Evolutionary conservation across 2,329 filamentous ascomycete genomes (phyloP), one percentile per base, ranked within the genome.

Genomic region (Arachnopeziza araneosa): DNA sequence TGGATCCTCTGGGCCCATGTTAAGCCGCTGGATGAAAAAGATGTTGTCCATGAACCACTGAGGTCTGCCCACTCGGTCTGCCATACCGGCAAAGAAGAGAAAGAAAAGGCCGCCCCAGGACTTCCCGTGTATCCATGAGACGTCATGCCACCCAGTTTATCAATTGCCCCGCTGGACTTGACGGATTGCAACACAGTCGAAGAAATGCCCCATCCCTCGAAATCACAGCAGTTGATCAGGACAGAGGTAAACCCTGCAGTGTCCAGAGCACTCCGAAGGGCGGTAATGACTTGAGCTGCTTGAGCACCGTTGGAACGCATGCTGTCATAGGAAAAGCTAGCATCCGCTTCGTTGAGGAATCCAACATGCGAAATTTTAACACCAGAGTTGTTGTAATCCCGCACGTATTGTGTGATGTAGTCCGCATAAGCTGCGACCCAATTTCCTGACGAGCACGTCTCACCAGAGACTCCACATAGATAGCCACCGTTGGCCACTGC

Each of bases 1-100:
- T 79, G 78, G 54, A 84, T 76, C 63, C 80, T 80, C 65, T 79
- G 78, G 1, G 82, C 82, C 82, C 80, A 84, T 2, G 81, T 83
- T 64, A 80, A 73, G 12, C 82, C 82, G 26, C 26, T 30, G 9
- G 78, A 52, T 80, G 79, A 60, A 67, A 73, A 1, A 63, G 57
- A 68, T 80, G 82, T 77, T 2, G 71, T 74, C 71, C 75, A 79
- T 1, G 63, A 69, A 8, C 75, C 75, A 56, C 78, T 76, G 36
- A 44, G 36, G 24, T 81, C 70, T 64, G 81, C 77, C 36, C 36
- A 44, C 0, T 84, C 82, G 2, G 79, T 81, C 63, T 81, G 74
- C 82, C 81, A 84, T 52, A 78, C 75, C 21, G 75, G 73, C 54
- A 74, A 67, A 17, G 66, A 72, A 1, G 77, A 79, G 26, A 30